Base-by-base conservation (phyloP, 225 moss, liverwort and hornwort genomes). In the Straminergon stramineum region DNA sequence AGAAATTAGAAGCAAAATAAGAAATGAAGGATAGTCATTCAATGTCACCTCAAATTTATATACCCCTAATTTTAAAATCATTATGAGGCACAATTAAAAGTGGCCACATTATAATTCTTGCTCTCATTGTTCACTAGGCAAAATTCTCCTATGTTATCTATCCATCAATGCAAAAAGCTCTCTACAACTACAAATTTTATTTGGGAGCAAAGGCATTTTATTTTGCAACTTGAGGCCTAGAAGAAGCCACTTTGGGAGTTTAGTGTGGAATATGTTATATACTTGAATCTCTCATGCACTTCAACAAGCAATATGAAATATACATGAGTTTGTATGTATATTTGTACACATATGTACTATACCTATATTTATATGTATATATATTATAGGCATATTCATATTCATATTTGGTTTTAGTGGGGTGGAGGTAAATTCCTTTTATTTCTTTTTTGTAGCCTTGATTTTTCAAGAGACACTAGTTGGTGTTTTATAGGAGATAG, bases 351-450 rank as follows among this genome's bases (percentile, higher is more conserved):
- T 2, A 65, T 16, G 31, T 64, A 31, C 7, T 15, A n/a, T n/a
- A n/a, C n/a, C n/a, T n/a, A n/a, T n/a, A n/a, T n/a, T n/a, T 66
- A 6, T 67, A 2, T 35, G n/a, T n/a, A 34, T 34, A 66, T 20
- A 19, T 19, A n/a, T 13, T 10, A 5, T 13, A 39, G 13, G 3
- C 20, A 6, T 19, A 67, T 22, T 39, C 5, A 41, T 23, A 26
- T 70, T 39, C 4, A 9, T 41, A 24, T 39, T 24, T 71, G 13
- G 2, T 70, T 39, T 70, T 8, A 1, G 24, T 71, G 3, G 43
- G 2, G 1, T 16, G 10, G 5, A 10, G 15, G 1, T 28, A 0
- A 74, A 28, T 17, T 27, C 4, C 0, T 26, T 41, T 28, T 45
- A 41, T 24, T 43, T 2, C 2, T 16, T 27, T 70, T 14, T 45